These are phyloP conservation scores for Epichloe aotearoae DNA, from an alignment of 2,329 filamentous ascomycete genomes.

Conservation along the genomic window DNA sequence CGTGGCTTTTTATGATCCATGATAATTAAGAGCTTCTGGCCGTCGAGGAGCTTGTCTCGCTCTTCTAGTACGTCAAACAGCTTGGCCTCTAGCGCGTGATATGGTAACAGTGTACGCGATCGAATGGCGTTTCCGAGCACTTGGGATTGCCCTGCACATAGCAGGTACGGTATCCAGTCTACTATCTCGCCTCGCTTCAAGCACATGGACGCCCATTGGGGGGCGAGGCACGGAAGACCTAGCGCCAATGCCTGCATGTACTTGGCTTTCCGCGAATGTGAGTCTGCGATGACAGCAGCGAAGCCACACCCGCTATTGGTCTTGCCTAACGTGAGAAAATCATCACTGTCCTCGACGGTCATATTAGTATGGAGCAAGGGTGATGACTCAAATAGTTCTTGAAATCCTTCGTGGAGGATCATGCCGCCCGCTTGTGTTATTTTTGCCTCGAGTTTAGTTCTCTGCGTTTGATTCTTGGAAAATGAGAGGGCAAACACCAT, in stretches of 20 bases:
- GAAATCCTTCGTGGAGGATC: constrained; percentile 63
- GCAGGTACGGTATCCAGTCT: constrained; percentile 68
- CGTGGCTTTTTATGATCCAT: constrained; percentile 41
- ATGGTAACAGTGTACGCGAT: constrained; percentile 55
- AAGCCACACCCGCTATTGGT: constrained; percentile 52
- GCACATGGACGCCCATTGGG: constrained; percentile 69
- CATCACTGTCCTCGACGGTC: constrained; percentile 17
- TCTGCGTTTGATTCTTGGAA: constrained; percentile 26
- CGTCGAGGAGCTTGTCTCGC: constrained; percentile 50
- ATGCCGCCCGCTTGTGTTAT: constrained; percentile 61
- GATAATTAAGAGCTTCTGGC: constrained; percentile 58
- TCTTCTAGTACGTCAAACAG: constrained; percentile 43
- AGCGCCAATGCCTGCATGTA: constrained; percentile 91
- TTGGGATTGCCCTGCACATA: constrained; percentile 70
- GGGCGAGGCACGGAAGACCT: constrained; percentile 70
- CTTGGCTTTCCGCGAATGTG: constrained; percentile 75
- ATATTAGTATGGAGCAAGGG: constrained; percentile 20
- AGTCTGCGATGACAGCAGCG: constrained; percentile 72
- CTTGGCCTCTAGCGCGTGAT: constrained; percentile 41
- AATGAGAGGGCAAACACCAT: constrained; percentile 88
- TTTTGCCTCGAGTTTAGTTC: constrained; percentile 37
- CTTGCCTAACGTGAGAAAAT: constrained; percentile 37
- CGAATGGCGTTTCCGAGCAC: constrained; percentile 65
- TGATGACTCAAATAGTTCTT: constrained; percentile 56
- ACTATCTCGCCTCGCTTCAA: constrained; percentile 46